These are phyloP conservation scores for Quercus agrifolia DNA, from an alignment of 306 rosid genomes.

Conservation along the genomic window DNA sequence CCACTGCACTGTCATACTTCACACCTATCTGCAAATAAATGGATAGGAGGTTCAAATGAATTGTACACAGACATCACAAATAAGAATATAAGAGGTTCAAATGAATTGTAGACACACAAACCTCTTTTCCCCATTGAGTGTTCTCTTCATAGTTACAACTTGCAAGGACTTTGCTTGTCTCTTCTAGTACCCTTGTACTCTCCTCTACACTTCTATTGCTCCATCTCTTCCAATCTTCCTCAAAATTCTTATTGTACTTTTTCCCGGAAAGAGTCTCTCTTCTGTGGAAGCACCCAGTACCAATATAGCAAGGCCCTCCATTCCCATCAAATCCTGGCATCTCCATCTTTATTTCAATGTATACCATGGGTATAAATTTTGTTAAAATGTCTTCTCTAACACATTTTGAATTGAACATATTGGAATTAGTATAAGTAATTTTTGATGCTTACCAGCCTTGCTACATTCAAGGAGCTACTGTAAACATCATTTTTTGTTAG, in stretches of 20 bases:
- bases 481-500: not conserved
- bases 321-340: not conserved
- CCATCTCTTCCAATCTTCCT: not conserved
- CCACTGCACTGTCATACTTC: constrained; percentile 20
- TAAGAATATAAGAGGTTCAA: not conserved
- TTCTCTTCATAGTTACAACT: not conserved
- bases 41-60: too few species aligned
- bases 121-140: not conserved
- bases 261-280: not conserved
- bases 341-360: too few species aligned
- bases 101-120: not conserved
- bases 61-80: not conserved
- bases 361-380: too few species aligned
- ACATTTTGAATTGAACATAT: too few species aligned
- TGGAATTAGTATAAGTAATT: too few species aligned
- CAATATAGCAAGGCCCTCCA: not conserved
- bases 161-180: not conserved
- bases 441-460: not conserved
- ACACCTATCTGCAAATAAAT: constrained; percentile 5
- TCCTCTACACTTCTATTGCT: not conserved
- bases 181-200: not conserved
- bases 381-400: too few species aligned
- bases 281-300: not conserved
- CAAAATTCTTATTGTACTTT: not conserved
- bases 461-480: not conserved